Percentiles rank a stretch among this genome's conserved stretches.
These are phyloP conservation scores for Geranium incanum DNA, from an alignment of 441 rosid genomes.

Conservation along the genomic window DNA sequence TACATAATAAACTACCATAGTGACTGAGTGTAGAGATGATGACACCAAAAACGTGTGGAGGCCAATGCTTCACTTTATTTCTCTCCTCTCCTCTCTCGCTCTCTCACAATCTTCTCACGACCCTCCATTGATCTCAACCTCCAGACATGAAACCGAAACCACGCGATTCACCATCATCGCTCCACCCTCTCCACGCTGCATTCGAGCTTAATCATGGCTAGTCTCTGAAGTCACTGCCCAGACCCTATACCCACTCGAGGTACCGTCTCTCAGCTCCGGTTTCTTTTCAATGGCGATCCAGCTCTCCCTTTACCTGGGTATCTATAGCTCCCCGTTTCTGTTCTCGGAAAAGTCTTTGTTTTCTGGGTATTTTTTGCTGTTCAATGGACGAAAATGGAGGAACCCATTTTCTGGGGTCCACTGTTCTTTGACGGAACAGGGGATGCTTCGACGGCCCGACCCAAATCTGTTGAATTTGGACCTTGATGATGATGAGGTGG, in stretches of 20 bases:
- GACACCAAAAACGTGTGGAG: constrained; percentile 5
- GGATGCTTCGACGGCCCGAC: constrained; percentile 47
- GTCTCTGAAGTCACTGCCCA: not conserved
- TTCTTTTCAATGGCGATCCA: constrained; percentile 49
- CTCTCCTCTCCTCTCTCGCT: not conserved
- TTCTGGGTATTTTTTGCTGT: not conserved
- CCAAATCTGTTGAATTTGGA: constrained; percentile 34
- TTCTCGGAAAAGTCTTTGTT: constrained; percentile 26
- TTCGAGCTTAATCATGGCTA: not conserved
- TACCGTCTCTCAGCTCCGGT: not conserved
- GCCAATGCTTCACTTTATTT: not conserved
- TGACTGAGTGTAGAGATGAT: not conserved
- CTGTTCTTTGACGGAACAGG: constrained; percentile 45
- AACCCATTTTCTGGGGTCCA: constrained; percentile 32
- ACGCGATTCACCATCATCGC: not conserved
- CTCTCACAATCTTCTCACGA: not conserved
- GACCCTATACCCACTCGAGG: not conserved
- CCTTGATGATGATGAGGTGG: constrained; percentile 14
- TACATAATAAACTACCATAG: not conserved
- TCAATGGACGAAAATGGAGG: constrained; percentile 33
- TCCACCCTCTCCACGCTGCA: not conserved
- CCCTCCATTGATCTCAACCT: not conserved
- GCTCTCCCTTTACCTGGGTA: constrained; percentile 35
- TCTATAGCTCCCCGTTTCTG: constrained; percentile 25
- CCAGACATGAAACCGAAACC: not conserved